Evolutionary conservation across 441 rosid genomes (phyloP).

Genomic region (Populus hybrid): DNA sequence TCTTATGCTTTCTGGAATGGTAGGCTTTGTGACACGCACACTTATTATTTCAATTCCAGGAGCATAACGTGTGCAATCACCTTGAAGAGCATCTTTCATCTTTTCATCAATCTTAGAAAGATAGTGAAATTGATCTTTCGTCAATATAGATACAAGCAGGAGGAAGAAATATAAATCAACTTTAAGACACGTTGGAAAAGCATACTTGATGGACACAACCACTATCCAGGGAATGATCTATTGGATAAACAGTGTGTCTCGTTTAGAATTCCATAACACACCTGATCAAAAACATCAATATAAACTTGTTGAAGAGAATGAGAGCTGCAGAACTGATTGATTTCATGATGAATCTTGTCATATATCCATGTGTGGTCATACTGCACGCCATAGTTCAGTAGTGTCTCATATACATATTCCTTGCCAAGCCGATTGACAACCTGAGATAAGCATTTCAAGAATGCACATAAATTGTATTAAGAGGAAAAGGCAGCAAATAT

Average conservation of each 20-base stretch:
- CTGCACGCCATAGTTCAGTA: conserved; percentile 77
- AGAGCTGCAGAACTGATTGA: conserved; percentile 96
- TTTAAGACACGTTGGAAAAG: background rate
- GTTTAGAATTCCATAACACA: conserved; percentile 14
- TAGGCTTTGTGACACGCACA: conserved; percentile 87
- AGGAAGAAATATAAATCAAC: background rate
- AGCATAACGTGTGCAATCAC: conserved; percentile 84
- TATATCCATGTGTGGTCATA: conserved; percentile 95
- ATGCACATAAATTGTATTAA: background rate
- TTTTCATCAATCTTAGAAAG: conserved; percentile 75
- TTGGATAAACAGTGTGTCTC: background rate
- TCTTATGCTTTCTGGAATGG: conserved; percentile 71
- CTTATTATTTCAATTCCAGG: conserved; percentile 89
- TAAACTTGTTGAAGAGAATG: conserved; percentile 92
- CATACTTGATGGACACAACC: background rate
- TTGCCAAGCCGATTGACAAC: conserved; percentile 82
- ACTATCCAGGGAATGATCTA: background rate
- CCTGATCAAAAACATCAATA: conserved; percentile 96
- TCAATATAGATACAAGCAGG: background rate
- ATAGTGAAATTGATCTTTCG: conserved; percentile 6
- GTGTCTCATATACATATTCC: conserved; percentile 73
- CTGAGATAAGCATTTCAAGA: conserved; percentile 28
- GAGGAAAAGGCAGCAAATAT: conserved; percentile 7
- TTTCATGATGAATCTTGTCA: conserved; percentile 97
- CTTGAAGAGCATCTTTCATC: conserved; percentile 96